Evolutionary conservation across 805 yeast genomes (phyloP).

Genomic region (Komagataella pastoris): DNA sequence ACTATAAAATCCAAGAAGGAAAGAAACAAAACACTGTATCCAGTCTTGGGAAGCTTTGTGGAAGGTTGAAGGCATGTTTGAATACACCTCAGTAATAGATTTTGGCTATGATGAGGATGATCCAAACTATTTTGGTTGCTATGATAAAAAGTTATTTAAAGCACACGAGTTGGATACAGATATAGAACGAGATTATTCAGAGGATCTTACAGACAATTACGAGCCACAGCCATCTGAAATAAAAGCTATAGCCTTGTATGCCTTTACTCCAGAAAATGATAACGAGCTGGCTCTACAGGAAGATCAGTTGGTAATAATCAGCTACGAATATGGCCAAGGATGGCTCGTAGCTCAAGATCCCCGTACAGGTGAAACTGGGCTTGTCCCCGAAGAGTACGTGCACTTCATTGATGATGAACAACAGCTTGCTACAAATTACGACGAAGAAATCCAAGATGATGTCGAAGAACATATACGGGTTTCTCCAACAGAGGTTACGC

Average conservation of each 20-base stretch:
- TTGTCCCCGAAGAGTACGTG: constrained; percentile 93
- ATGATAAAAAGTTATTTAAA: constrained; percentile 6
- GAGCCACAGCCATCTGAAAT: constrained; percentile 4
- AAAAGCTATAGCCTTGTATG: constrained; percentile 77
- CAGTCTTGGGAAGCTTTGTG: not conserved
- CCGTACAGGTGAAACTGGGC: constrained; percentile 66
- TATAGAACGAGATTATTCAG: constrained; percentile 1
- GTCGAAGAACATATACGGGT: constrained; percentile 6
- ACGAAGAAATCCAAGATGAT: constrained; percentile 5
- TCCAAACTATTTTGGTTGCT: constrained; percentile 58
- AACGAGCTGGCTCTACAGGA: constrained; percentile 71
- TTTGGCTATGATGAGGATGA: constrained; percentile 65
- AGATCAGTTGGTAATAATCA: constrained; percentile 77
- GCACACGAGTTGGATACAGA: not conserved
- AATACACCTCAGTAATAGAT: constrained; percentile 43
- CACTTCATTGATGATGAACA: constrained; percentile 29
- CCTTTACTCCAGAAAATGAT: constrained; percentile 86
- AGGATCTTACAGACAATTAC: constrained; percentile 9
- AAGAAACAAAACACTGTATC: not conserved
- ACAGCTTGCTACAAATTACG: constrained; percentile 7
- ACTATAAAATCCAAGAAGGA: not conserved
- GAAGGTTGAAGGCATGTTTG: not conserved
- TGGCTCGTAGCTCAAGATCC: constrained; percentile 93
- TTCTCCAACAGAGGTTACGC: not conserved
- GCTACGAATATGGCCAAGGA: constrained; percentile 93